Evolutionary conservation across 495 filamentous ascomycete species (phyloP).

Genomic region (Aspergillus cavernicola): DNA sequence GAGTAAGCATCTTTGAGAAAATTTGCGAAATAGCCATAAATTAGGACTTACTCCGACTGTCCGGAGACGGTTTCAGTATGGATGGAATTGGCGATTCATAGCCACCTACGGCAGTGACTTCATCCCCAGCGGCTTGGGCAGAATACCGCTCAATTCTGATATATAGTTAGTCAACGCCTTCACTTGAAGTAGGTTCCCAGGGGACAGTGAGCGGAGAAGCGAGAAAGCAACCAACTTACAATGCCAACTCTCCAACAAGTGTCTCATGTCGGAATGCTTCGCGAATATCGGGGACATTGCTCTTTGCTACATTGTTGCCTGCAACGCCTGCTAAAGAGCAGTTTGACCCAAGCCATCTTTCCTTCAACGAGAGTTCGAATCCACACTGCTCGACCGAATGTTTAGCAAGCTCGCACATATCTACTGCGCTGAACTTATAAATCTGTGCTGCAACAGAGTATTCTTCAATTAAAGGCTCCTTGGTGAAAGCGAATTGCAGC

Average conservation of each 20-base stretch:
- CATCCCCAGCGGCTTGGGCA: neutral
- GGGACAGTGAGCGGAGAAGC: neutral
- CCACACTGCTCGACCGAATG: constrained; percentile 93
- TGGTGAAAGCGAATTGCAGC: constrained; percentile 96
- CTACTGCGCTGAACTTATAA: constrained; percentile 93
- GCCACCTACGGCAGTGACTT: neutral
- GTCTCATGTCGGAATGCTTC: constrained; percentile 87
- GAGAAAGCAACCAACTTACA: constrained; percentile 53
- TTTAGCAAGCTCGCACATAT: constrained; percentile 98
- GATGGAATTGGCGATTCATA: neutral
- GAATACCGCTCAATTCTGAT: constrained; percentile 32
- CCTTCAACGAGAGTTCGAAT: constrained; percentile 84
- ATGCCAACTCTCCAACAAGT: constrained; percentile 69
- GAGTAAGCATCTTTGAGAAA: neutral
- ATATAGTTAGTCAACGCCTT: constrained; percentile 10
- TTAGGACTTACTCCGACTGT: neutral
- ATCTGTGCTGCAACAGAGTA: constrained; percentile 98
- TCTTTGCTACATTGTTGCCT: constrained; percentile 90
- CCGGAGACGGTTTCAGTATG: neutral
- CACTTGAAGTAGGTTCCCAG: no score
- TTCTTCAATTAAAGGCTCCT: constrained; percentile 96
- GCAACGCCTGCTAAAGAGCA: constrained; percentile 68
- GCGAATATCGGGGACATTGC: constrained; percentile 89
- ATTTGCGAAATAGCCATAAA: neutral
- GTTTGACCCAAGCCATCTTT: constrained; percentile 78